A percentile compares a stretch with the other conserved stretches of the same genome.
Conservation (phyloP, 2,329 filamentous ascomycete species). For the Cadophora malorum region DNA sequence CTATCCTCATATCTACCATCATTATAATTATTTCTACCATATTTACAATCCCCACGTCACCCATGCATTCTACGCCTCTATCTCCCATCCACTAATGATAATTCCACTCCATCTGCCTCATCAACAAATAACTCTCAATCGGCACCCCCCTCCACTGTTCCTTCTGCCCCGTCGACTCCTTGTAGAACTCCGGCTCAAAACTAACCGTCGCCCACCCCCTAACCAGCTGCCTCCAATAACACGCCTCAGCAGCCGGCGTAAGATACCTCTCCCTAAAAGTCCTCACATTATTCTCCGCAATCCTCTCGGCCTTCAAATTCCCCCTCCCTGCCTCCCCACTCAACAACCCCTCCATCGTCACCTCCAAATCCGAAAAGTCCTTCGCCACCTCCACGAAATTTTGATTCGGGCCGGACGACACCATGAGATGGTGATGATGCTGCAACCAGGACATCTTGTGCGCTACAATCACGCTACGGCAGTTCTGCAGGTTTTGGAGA, state of each 20-base stretch:
- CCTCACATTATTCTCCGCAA: conserved; percentile 49
- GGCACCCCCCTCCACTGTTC: conserved; percentile 27
- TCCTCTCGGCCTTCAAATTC: conserved; percentile 49
- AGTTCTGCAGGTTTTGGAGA: conserved; percentile 28
- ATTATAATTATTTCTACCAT: conserved; percentile 18
- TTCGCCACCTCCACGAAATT: conserved; percentile 56
- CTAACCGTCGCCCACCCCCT: conserved; percentile 32
- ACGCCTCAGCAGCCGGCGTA: conserved; percentile 60
- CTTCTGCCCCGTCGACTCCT: conserved; percentile 16
- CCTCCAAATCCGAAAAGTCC: conserved; percentile 50
- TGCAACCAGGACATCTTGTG: conserved; percentile 26
- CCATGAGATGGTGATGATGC: conserved; percentile 30
- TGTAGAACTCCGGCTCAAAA: conserved; percentile 28
- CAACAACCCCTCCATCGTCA: conserved; percentile 50
- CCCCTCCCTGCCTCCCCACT: conserved; percentile 40
- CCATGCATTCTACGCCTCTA: too few relatives aligned
- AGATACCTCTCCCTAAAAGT: conserved; percentile 54
- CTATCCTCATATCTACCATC: background rate
- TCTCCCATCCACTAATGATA: background rate
- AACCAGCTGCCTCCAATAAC: conserved; percentile 52
- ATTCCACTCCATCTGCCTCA: conserved; percentile 18
- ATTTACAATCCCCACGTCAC: background rate
- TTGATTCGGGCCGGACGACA: conserved; percentile 50
- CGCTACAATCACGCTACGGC: conserved; percentile 25
- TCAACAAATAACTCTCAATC: conserved; percentile 30